These are phyloP conservation scores for Coemansia nantahalensis DNA, from an alignment of 192 early-diverging fungal species.

Conservation along the genomic window DNA sequence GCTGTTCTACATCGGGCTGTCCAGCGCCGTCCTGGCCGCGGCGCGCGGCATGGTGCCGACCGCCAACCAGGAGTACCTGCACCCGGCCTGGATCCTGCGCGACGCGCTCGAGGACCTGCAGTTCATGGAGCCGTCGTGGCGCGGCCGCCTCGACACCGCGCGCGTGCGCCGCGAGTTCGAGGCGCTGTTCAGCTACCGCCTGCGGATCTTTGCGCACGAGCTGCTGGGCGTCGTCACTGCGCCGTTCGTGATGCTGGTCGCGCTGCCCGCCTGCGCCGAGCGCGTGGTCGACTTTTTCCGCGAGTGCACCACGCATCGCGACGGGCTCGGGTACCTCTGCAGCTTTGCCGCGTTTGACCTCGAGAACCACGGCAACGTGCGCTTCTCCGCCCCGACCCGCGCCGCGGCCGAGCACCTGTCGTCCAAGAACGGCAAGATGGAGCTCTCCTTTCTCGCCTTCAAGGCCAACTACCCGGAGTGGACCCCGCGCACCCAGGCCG, in stretches of 20 bases:
- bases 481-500: conserved; percentile 79
- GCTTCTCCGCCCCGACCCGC: conserved; percentile 73
- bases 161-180: conserved; percentile 79
- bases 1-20: conserved; percentile 92
- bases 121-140: conserved; percentile 87
- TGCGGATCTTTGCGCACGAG: conserved; percentile 79
- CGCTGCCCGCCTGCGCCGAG: conserved; percentile 71
- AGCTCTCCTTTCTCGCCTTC: conserved; percentile 95
- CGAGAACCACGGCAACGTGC: conserved; percentile 81
- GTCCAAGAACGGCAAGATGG: conserved; percentile 96
- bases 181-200: conserved; percentile 74
- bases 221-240: conserved; percentile 75
- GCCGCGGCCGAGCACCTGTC: conserved; percentile 59
- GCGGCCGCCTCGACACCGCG: conserved; percentile 75
- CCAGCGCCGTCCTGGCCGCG: conserved; percentile 78
- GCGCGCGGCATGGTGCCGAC: conserved; percentile 75
- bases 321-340: conserved; percentile 91
- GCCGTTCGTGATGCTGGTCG: conserved; percentile 78
- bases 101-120: conserved; percentile 85
- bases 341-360: conserved; percentile 97
- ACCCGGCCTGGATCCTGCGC: conserved; percentile 73
- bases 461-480: conserved; percentile 93
- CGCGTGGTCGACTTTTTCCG: conserved; percentile 91
- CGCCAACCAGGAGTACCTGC: conserved; percentile 77
- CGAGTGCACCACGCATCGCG: conserved; percentile 90